Percentiles rank a stretch among this genome's conserved stretches.
These are phyloP conservation scores for Rhamnella rubrinervis DNA, from an alignment of 331 rosid genomes.

Conservation along the genomic window DNA sequence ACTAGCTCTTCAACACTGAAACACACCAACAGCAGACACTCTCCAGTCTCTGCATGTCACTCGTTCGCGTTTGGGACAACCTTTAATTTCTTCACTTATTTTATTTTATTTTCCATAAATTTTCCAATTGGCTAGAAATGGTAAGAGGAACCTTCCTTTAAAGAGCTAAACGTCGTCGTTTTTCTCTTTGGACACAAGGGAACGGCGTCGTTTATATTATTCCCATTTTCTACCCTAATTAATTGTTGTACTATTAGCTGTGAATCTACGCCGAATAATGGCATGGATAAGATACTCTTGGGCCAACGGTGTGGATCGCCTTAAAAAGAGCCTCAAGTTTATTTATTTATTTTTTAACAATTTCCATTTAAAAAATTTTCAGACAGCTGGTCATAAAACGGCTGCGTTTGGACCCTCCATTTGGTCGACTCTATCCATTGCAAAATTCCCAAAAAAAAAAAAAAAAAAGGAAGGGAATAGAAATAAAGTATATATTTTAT, in stretches of 20 bases:
- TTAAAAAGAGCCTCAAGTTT: background rate
- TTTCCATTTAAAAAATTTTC: background rate
- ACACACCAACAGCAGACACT: too few species aligned
- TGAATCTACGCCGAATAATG: background rate
- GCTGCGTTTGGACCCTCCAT: background rate
- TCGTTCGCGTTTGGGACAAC: too few species aligned
- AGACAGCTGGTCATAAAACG: slow-evolving; percentile 8
- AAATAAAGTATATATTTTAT: too few species aligned
- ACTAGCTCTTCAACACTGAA: background rate
- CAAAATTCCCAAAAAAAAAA: background rate
- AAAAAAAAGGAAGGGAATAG: background rate
- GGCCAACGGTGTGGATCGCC: background rate
- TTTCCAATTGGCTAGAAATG: background rate
- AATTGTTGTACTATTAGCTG: slow-evolving; percentile 11
- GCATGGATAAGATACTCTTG: background rate
- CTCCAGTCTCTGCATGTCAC: too few species aligned
- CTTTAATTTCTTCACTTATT: background rate
- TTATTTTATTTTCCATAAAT: background rate
- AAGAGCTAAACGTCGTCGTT: too few species aligned
- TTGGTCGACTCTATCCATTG: background rate
- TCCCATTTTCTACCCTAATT: background rate
- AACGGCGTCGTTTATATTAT: slow-evolving; percentile 1
- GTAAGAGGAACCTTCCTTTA: background rate
- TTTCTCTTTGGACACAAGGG: background rate
- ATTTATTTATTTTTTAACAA: too few species aligned